phyloP scores from a whole-genome alignment of 352 stramenopile genomes.

The Phytophthora citricola region DNA sequence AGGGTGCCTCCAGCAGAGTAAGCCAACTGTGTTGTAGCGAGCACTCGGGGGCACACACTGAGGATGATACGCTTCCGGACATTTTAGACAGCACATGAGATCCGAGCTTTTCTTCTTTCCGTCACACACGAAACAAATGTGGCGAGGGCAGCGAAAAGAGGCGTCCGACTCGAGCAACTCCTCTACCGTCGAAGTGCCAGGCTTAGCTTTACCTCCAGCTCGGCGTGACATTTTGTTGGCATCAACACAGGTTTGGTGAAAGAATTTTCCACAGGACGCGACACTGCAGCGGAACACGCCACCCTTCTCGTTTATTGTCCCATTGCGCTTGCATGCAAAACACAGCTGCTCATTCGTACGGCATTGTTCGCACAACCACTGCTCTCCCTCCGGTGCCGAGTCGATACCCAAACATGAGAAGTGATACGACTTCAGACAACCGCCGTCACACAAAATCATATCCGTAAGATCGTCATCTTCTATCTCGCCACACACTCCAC shows the following conservation, averaged over 20 bases:
- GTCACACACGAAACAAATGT: slow-evolving; percentile 85
- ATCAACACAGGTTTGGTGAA: slow-evolving; percentile 83
- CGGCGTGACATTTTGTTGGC: slow-evolving; percentile 65
- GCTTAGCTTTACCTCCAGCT: slow-evolving; percentile 46
- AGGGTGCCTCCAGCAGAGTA: slow-evolving; percentile 92
- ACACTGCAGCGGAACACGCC: slow-evolving; percentile 82
- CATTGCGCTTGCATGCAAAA: slow-evolving; percentile 89
- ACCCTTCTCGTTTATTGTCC: slow-evolving; percentile 86
- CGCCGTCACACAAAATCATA: slow-evolving; percentile 94
- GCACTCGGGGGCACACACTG: slow-evolving; percentile 92
- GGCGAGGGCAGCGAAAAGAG: slow-evolving; percentile 90
- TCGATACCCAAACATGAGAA: slow-evolving; percentile 91
- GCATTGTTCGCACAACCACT: slow-evolving; percentile 94
- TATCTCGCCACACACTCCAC: slow-evolving; percentile 79
- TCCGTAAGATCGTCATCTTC: slow-evolving; percentile 83
- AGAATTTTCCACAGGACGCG: slow-evolving; percentile 81
- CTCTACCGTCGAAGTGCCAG: slow-evolving; percentile 36
- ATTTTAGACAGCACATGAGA: slow-evolving; percentile 93
- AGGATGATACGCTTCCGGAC: slow-evolving; percentile 92
- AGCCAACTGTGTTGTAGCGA: slow-evolving; percentile 92
- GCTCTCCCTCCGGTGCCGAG: slow-evolving; percentile 63
- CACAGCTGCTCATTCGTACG: slow-evolving; percentile 88
- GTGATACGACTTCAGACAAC: slow-evolving; percentile 93
- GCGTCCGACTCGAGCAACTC: slow-evolving; percentile 75
- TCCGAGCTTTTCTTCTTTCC: slow-evolving; percentile 76